Evolutionary conservation across 805 yeast genomes (phyloP), one percentile per base, ranked within the genome.

Genomic region (Suhomyces xylopsoci): DNA sequence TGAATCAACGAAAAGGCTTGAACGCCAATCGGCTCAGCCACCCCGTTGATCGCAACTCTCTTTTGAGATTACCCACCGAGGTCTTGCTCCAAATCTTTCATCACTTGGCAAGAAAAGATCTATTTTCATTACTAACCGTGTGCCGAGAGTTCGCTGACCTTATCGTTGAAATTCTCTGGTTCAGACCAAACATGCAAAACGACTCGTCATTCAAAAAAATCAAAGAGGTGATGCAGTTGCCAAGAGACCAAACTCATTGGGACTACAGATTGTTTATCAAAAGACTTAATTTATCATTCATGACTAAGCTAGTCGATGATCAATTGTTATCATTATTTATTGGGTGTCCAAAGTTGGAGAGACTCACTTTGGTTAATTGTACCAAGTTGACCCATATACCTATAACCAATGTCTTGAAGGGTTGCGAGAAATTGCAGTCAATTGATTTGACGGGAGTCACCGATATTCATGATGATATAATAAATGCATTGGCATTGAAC

Each of bases 321-420:
- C 78, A 78, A 6, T 80, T 84, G 52, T 72, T 93, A 52, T 62
- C 72, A 17, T 69, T 81, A 46, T 84, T 89, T 63, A 74, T 79
- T 38, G 88, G 87, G 2, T 89, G 96, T 63, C 77, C 79, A 5
- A 85, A 87, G 61, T 73, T 94, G 60, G 97, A 93, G 69, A 79
- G 98, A 58, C 77, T 94, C 49, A 90, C 97, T 0, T 74, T 93
- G 47, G 91, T 91, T 9, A 87, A 88, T 62, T 92, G 97, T 68
- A 76, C 83, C 20, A 77, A 80, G 53, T 69, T 93, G 24, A 70
- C 88, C 0, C 82, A 84, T 57, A 60, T 49, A 5, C 82, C 90
- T n/a, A 80, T 93, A 34, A 75, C 86, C 2, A 71, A 71, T 2
- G 82, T 90, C 5, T 69, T 93, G 30, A 64, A 73, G 48, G 82